Conservation (phyloP, 2,329 filamentous ascomycete genomes). For the Monosporascus sp. region DNA sequence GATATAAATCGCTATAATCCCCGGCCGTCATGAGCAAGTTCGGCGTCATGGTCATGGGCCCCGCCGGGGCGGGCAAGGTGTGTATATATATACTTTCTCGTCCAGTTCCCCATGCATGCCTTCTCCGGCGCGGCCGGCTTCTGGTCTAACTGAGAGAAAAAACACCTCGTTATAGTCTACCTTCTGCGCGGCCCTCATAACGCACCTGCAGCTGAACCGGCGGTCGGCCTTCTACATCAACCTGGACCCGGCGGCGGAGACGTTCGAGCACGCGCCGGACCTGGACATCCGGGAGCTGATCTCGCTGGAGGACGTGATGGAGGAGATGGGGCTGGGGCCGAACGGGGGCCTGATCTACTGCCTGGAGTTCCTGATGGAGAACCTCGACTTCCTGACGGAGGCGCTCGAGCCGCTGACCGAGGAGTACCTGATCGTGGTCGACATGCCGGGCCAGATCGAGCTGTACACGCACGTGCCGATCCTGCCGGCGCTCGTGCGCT, state of each 20-base stretch:
- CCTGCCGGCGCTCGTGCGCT: slow-evolving; percentile 76
- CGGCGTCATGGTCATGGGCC: slow-evolving; percentile 92
- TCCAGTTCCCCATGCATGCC: neutral
- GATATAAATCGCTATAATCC: neutral
- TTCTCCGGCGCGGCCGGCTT: neutral
- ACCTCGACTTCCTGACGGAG: slow-evolving; percentile 66
- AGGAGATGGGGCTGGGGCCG: slow-evolving; percentile 63
- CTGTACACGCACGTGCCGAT: slow-evolving; percentile 96
- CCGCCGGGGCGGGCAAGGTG: slow-evolving; percentile 89
- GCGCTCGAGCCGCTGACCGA: slow-evolving; percentile 77
- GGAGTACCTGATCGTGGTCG: slow-evolving; percentile 95
- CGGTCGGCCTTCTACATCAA: slow-evolving; percentile 98
- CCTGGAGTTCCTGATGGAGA: slow-evolving; percentile 70
- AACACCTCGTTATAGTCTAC: slow-evolving; percentile 63
- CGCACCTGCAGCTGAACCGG: slow-evolving; percentile 83
- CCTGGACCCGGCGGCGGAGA: slow-evolving; percentile 91
- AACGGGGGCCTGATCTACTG: slow-evolving; percentile 71
- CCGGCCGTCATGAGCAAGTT: slow-evolving; percentile 75
- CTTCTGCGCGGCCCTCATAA: slow-evolving; percentile 90
- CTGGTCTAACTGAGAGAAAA: no score
- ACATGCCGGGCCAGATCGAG: slow-evolving; percentile 99
- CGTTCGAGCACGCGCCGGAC: slow-evolving; percentile 79
- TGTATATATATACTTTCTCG: slow-evolving; percentile 18
- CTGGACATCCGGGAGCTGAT: slow-evolving; percentile 86
- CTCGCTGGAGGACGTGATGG: slow-evolving; percentile 84